A percentile compares a stretch with the other conserved stretches of the same genome.
Conservation (phyloP, 257 asterid species). For the Solanum virginianum region DNA sequence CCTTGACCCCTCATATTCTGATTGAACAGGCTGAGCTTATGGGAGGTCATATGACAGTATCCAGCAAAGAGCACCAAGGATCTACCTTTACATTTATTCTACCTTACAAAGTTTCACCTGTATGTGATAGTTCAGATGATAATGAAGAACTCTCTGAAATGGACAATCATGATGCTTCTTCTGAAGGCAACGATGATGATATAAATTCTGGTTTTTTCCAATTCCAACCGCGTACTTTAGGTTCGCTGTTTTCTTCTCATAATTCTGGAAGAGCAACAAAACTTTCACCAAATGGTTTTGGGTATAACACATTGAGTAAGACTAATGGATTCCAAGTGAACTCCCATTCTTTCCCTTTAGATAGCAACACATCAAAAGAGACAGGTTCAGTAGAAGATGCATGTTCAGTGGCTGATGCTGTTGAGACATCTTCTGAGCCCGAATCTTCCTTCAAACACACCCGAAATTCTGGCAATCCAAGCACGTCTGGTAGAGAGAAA, state of each 20-base stretch:
- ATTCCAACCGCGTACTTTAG: slow-evolving; percentile 68
- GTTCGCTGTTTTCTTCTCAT: slow-evolving; percentile 49
- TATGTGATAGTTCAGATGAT: slow-evolving; percentile 52
- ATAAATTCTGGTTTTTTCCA: slow-evolving; percentile 42
- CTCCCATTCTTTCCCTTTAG: slow-evolving; percentile 16
- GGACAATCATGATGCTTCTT: slow-evolving; percentile 26
- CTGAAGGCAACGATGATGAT: slow-evolving; percentile 53
- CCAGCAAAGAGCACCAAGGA: slow-evolving; percentile 59
- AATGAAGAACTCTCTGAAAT: slow-evolving; percentile 54
- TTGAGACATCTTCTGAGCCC: slow-evolving; percentile 21
- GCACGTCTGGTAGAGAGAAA: slow-evolving; percentile 5
- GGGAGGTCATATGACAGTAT: slow-evolving; percentile 81
- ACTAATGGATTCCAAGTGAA: slow-evolving; percentile 24
- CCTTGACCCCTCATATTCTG: not conserved
- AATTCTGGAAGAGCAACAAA: slow-evolving; percentile 34
- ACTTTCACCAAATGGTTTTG: slow-evolving; percentile 20
- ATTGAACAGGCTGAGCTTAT: slow-evolving; percentile 75
- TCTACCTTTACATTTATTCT: slow-evolving; percentile 73
- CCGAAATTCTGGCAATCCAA: slow-evolving; percentile 7
- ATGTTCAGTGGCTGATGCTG: slow-evolving; percentile 22
- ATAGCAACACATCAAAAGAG: slow-evolving; percentile 27
- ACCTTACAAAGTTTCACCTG: slow-evolving; percentile 60
- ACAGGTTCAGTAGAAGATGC: slow-evolving; percentile 31
- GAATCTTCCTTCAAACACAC: slow-evolving; percentile 3
- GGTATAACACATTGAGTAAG: slow-evolving; percentile 13